Conservation (phyloP, 441 rosid species). For the Aquilaria agallochum region DNA sequence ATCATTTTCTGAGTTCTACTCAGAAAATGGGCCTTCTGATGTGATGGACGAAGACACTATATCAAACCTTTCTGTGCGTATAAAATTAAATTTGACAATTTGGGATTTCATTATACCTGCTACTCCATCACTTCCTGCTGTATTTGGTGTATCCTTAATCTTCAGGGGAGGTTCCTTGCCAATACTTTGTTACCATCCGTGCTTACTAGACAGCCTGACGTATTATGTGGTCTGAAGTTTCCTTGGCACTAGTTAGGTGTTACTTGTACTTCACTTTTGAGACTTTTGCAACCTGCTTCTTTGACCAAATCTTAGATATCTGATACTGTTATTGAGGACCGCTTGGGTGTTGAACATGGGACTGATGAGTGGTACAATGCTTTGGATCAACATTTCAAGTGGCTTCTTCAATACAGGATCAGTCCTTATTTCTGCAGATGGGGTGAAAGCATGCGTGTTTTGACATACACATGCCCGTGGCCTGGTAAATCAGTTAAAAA, state of each 20-base stretch:
- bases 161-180: not conserved
- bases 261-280: conserved; percentile 7
- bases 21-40: conserved; percentile 68
- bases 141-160: conserved; percentile 84
- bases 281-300: conserved; percentile 16
- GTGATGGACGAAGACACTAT: conserved; percentile 97
- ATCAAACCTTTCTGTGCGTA: conserved; percentile 73
- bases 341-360: conserved; percentile 87
- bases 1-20: conserved; percentile 76
- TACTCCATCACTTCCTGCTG: conserved; percentile 94
- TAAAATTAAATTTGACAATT: conserved; percentile 81
- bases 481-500: conserved; percentile 48
- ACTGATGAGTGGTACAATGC: conserved; percentile 79
- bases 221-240: not conserved
- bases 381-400: conserved; percentile 77
- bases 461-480: conserved; percentile 95
- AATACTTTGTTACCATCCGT: too few species aligned
- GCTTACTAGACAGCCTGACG: too few species aligned
- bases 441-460: conserved; percentile 94
- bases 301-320: conserved; percentile 57
- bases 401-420: conserved; percentile 93
- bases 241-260: conserved; percentile 4
- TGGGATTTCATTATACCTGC: conserved; percentile 90
- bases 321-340: conserved; percentile 97
- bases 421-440: conserved; percentile 94